These are phyloP conservation scores for Nicotiana noctiflora DNA, from an alignment of 257 asterid genomes.

Conservation along the genomic window DNA sequence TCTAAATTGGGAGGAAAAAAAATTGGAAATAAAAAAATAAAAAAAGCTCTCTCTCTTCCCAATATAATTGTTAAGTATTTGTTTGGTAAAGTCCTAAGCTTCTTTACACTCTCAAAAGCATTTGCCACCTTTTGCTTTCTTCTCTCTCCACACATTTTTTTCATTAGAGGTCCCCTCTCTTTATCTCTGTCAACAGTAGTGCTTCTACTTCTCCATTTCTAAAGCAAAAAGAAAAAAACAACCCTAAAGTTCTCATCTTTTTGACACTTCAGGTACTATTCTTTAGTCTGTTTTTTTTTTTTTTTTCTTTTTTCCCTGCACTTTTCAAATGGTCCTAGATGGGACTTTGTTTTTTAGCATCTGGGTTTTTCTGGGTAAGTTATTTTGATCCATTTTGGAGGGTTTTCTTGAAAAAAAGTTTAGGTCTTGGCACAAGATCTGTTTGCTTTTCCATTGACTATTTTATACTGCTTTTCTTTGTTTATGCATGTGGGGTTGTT, in stretches of 20 bases:
- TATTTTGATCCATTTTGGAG: neutral
- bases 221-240: neutral
- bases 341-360: neutral
- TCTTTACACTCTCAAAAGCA: neutral
- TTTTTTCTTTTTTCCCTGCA: no score
- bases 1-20: no score
- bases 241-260: slow-evolving; percentile 7
- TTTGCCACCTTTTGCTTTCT: neutral
- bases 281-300: neutral
- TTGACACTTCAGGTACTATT: neutral
- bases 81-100: slow-evolving; percentile 4
- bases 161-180: neutral
- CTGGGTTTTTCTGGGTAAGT: neutral
- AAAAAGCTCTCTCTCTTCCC: neutral
- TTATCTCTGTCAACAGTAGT: slow-evolving; percentile 7
- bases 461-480: neutral
- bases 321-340: neutral
- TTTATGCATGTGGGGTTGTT: neutral
- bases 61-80: neutral
- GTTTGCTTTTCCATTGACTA: slow-evolving; percentile 2
- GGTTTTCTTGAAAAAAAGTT: neutral
- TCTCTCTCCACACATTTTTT: neutral
- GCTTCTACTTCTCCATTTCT: neutral
- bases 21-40: no score
- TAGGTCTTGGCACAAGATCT: slow-evolving; percentile 11